Evolutionary conservation across 176 grass and related monocot genomes (phyloP).

Genomic region (Musa itinerans): DNA sequence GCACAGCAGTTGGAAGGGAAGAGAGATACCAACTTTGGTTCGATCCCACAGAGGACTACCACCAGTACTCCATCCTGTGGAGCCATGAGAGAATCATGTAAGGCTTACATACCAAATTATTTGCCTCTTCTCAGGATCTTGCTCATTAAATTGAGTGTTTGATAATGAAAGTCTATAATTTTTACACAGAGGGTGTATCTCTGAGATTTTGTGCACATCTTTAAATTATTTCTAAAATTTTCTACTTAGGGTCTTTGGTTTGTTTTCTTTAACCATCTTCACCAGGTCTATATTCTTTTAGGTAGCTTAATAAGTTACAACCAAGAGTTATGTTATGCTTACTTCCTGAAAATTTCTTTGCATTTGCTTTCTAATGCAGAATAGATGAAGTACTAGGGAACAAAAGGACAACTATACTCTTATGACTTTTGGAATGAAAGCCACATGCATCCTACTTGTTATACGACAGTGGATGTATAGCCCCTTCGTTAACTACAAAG

Average conservation of each 20-base stretch:
- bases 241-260: neutral
- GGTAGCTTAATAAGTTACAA: neutral
- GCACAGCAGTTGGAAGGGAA: slow-evolving; percentile 38
- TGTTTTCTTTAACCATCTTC: neutral
- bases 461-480: neutral
- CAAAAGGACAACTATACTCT: neutral
- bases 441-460: neutral
- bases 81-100: slow-evolving; percentile 38
- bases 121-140: neutral
- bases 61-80: slow-evolving; percentile 47
- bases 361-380: neutral
- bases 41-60: slow-evolving; percentile 38
- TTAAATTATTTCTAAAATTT: neutral
- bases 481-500: neutral
- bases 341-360: neutral
- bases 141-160: neutral
- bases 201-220: neutral
- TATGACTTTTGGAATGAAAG: neutral
- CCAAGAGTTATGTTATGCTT: neutral
- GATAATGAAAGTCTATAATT: neutral
- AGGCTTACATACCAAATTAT: neutral
- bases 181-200: neutral
- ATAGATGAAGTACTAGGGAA: neutral
- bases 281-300: neutral
- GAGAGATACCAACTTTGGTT: slow-evolving; percentile 44